Percentiles rank a stretch among this genome's conserved stretches.
Conservation (phyloP, 2,329 filamentous ascomycete genomes). For the Dothideomycetes sp. region DNA sequence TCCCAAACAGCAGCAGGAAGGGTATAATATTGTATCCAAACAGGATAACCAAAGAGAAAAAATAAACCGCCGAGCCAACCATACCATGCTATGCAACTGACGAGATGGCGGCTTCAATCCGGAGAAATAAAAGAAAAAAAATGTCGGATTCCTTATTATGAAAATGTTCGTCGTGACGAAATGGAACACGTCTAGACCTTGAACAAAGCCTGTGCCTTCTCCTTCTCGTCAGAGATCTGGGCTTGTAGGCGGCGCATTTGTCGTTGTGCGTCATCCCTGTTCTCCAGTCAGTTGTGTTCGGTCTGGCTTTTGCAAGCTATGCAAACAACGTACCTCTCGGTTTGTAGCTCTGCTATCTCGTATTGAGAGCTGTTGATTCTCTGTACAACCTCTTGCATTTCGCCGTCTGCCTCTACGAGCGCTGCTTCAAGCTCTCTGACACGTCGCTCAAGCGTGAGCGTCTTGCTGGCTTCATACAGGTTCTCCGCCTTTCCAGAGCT, state of each 20-base stretch:
- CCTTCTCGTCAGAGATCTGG: conserved; percentile 15
- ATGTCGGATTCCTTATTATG: too few species aligned
- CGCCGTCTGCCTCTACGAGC: conserved; percentile 61
- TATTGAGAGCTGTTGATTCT: conserved; percentile 78
- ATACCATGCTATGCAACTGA: too few species aligned
- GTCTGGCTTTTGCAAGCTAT: conserved; percentile 49
- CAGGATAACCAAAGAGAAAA: too few species aligned
- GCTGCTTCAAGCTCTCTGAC: conserved; percentile 81
- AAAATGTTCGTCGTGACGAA: too few species aligned
- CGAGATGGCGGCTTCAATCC: too few species aligned
- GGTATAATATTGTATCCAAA: too few species aligned
- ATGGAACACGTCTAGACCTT: conserved; percentile 7
- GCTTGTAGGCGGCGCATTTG: conserved; percentile 14
- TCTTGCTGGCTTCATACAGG: conserved; percentile 64
- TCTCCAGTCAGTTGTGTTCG: conserved; percentile 44
- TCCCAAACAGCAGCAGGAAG: too few species aligned
- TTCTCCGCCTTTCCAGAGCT: conserved; percentile 44
- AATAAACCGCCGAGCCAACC: too few species aligned
- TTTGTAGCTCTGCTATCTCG: conserved; percentile 70
- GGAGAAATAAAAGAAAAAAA: too few species aligned
- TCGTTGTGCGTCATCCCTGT: conserved; percentile 20
- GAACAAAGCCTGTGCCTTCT: conserved; percentile 14
- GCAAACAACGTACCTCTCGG: conserved; percentile 67
- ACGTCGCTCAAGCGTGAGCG: conserved; percentile 65
- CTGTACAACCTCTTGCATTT: conserved; percentile 76